Conservation (phyloP, 305 asterid species). For the Solanum hybrid region DNA sequence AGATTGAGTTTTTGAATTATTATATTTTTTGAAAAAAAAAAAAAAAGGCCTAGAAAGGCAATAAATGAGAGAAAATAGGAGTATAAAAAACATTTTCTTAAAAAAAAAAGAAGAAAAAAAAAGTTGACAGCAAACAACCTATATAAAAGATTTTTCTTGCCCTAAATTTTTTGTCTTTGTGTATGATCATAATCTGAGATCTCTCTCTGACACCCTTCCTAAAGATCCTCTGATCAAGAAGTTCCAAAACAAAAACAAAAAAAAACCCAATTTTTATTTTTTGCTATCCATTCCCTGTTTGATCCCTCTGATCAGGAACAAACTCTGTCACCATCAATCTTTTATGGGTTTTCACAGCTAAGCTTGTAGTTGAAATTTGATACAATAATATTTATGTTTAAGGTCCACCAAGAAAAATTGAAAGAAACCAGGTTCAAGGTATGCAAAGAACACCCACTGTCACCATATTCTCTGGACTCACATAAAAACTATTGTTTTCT, state of each 20-base stretch:
- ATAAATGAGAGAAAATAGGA: neutral
- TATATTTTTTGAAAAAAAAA: too few species aligned
- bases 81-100: neutral
- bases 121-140: neutral
- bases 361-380: slow-evolving; percentile 53
- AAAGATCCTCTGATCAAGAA: slow-evolving; percentile 34
- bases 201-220: slow-evolving; percentile 51
- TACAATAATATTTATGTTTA: slow-evolving; percentile 37
- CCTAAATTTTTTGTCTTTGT: neutral
- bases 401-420: slow-evolving; percentile 38
- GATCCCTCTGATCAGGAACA: slow-evolving; percentile 69
- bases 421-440: slow-evolving; percentile 77
- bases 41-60: neutral
- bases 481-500: slow-evolving; percentile 34
- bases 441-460: slow-evolving; percentile 30
- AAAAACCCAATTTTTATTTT: slow-evolving; percentile 16
- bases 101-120: too few species aligned
- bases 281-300: slow-evolving; percentile 36
- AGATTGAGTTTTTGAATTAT: neutral
- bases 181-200: slow-evolving; percentile 41
- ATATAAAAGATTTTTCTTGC: neutral
- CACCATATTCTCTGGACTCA: slow-evolving; percentile 67
- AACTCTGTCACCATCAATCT: slow-evolving; percentile 81
- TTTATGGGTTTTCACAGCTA: slow-evolving; percentile 70
- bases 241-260: slow-evolving; percentile 27